Percentiles rank a stretch among this genome's conserved stretches.
Conservation (phyloP, 2,329 filamentous ascomycete genomes). For the Pseudogymnoascus sp. region DNA sequence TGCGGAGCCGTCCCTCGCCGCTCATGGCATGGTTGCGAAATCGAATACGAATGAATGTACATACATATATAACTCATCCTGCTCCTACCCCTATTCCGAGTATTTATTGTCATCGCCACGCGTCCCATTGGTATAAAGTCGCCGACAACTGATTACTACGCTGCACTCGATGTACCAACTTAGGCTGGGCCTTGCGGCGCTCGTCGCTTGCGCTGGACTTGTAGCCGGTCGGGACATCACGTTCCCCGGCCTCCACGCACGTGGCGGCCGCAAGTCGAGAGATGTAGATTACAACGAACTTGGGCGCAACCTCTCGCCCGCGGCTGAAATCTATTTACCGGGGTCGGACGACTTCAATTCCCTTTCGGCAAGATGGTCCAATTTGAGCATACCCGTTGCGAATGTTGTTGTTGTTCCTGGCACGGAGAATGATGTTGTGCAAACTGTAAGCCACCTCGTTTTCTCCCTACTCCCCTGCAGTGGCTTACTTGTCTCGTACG, state of each 20-base stretch:
- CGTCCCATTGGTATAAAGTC: background rate
- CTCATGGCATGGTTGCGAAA: background rate
- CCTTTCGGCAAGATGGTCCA: slow-evolving; percentile 27
- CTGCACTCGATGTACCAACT: background rate
- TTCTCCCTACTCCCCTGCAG: background rate
- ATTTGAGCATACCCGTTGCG: slow-evolving; percentile 34
- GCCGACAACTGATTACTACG: background rate
- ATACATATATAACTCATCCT: background rate
- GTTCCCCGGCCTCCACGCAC: slow-evolving; percentile 35
- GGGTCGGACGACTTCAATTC: slow-evolving; percentile 16
- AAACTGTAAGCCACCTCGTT: slow-evolving; percentile 33
- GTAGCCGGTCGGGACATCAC: slow-evolving; percentile 19
- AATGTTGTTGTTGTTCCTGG: slow-evolving; percentile 40
- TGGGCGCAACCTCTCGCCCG: slow-evolving; percentile 16
- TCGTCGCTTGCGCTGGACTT: slow-evolving; percentile 17
- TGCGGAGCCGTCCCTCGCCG: background rate
- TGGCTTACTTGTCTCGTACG: background rate
- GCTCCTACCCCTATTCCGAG: background rate
- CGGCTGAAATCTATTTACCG: slow-evolving; percentile 19
- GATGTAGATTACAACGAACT: slow-evolving; percentile 35
- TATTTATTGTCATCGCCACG: background rate
- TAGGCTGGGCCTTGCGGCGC: slow-evolving; percentile 13
- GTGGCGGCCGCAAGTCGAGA: slow-evolving; percentile 17
- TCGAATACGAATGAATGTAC: background rate
- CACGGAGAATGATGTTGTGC: slow-evolving; percentile 40